These are phyloP conservation scores for Sphaerosporella brunnea DNA, from an alignment of 495 filamentous ascomycete species.

Conservation along the genomic window DNA sequence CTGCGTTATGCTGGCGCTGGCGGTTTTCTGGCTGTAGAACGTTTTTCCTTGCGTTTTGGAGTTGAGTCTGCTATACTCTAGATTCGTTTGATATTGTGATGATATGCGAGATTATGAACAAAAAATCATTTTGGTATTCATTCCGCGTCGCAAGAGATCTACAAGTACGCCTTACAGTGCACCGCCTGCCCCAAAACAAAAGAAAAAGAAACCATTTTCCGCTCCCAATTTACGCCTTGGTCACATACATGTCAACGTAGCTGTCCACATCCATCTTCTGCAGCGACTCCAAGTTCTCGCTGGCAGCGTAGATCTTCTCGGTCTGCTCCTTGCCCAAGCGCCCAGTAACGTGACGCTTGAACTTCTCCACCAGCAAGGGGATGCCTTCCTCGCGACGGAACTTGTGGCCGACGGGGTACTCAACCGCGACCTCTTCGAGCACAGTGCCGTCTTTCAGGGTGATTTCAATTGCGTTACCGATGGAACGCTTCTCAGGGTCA, in stretches of 20 bases:
- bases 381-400: slow-evolving; percentile 90
- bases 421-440: slow-evolving; percentile 76
- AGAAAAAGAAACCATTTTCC: neutral
- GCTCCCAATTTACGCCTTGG: slow-evolving; percentile 30
- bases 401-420: slow-evolving; percentile 86
- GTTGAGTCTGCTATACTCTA: too few species aligned
- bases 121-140: too few species aligned
- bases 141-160: too few species aligned
- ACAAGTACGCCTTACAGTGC: too few species aligned
- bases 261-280: slow-evolving; percentile 58
- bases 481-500: slow-evolving; percentile 75
- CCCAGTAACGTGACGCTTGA: slow-evolving; percentile 71
- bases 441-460: slow-evolving; percentile 89
- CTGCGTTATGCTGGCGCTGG: too few species aligned
- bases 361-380: slow-evolving; percentile 86
- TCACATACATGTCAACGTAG: slow-evolving; percentile 91
- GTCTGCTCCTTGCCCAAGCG: slow-evolving; percentile 63
- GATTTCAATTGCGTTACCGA: slow-evolving; percentile 87
- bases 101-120: too few species aligned
- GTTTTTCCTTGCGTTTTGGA: too few species aligned
- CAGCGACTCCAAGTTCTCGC: slow-evolving; percentile 46
- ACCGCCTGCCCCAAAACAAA: too few species aligned
- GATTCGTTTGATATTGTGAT: too few species aligned
- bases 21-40: too few species aligned
- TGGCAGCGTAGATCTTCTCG: slow-evolving; percentile 56